phyloP scores from a whole-genome alignment of 345 rosid species.

The Excoecaria cochinchinensis region DNA sequence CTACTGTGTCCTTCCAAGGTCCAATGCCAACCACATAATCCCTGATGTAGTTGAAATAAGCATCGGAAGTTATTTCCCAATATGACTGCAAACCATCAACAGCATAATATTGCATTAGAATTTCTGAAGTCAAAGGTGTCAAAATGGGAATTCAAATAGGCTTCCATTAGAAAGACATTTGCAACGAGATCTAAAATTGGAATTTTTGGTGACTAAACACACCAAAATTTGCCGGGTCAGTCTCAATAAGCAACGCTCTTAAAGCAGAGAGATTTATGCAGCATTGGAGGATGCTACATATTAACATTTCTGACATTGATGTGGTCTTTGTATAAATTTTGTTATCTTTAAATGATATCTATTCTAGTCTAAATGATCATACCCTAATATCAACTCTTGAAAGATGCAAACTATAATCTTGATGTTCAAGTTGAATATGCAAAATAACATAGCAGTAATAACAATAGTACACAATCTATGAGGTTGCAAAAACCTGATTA shows the following conservation, averaged over 20 bases:
- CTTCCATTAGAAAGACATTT: not conserved
- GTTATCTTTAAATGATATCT: not conserved
- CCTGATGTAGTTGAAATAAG: constrained; percentile 67
- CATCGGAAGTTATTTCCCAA: constrained; percentile 79
- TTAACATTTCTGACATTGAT: not conserved
- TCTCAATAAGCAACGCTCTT: no score
- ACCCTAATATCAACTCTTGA: not conserved
- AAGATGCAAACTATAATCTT: not conserved
- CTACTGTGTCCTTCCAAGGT: constrained; percentile 96
- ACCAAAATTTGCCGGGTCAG: not conserved
- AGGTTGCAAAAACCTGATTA: constrained; percentile 55
- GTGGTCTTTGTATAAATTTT: not conserved
- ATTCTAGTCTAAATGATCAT: not conserved
- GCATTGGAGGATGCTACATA: not conserved
- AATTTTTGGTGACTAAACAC: no score
- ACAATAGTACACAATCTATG: not conserved
- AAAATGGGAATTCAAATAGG: not conserved
- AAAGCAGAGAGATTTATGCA: no score
- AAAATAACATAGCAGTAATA: not conserved
- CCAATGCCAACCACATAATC: constrained; percentile 91
- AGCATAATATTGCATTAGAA: constrained; percentile 10
- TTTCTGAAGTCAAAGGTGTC: not conserved
- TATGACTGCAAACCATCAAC: constrained; percentile 60
- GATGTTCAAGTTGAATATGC: not conserved
- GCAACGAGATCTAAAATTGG: no score